These are phyloP conservation scores for Debaryomyces prosopidis DNA, from an alignment of 805 yeast genomes.

Conservation along the genomic window DNA sequence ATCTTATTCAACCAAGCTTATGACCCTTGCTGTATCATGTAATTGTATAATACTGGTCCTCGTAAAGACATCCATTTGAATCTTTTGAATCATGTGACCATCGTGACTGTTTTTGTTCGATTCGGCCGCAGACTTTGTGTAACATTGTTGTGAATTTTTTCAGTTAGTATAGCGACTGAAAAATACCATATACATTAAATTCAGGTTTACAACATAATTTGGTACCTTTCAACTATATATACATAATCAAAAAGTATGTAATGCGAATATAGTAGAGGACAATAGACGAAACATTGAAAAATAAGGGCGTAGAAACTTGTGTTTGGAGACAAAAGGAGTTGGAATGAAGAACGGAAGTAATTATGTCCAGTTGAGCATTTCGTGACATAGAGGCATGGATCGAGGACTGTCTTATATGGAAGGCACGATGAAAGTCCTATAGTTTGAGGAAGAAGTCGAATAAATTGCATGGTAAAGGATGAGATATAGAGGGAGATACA, in stretches of 20 bases:
- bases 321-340: not conserved
- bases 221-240: not conserved
- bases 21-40: too few relatives aligned
- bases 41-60: too few relatives aligned
- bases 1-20: too few relatives aligned
- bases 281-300: not conserved
- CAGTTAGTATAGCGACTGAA: not conserved
- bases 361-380: too few relatives aligned
- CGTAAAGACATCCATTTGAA: not conserved
- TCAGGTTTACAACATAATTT: not conserved
- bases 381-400: too few relatives aligned
- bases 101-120: constrained; percentile 12
- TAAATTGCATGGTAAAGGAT: not conserved
- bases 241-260: constrained; percentile 8
- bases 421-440: too few relatives aligned
- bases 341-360: not conserved
- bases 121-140: not conserved
- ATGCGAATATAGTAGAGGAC: too few relatives aligned
- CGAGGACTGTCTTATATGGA: too few relatives aligned
- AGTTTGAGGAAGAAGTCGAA: not conserved
- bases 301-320: not conserved
- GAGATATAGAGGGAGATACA: not conserved
- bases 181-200: not conserved
- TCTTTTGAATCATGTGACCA: constrained; percentile 9
- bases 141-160: not conserved